Evolutionary conservation across 768 basidiomycete species (phyloP).

Genomic region (Leucosporidium creatinivorum): DNA sequence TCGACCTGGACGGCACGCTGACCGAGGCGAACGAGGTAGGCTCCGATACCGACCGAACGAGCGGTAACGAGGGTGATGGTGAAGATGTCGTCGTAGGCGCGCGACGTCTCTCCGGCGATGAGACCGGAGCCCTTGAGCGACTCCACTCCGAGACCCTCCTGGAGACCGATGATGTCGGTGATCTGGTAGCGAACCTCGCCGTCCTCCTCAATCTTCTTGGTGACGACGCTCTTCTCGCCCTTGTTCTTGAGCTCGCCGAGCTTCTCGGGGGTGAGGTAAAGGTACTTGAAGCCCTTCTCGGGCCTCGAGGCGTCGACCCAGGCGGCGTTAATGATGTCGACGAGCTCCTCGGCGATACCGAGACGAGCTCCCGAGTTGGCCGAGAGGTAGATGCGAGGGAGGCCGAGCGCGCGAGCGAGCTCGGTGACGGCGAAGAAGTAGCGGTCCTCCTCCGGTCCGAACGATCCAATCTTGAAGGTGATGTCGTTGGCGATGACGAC

Average conservation of each 20-base stretch:
- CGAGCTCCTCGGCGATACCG: conserved; percentile 85
- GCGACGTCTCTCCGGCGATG: conserved; percentile 95
- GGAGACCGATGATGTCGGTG: conserved; percentile 92
- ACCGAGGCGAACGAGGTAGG: conserved; percentile 94
- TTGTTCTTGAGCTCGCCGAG: conserved; percentile 82
- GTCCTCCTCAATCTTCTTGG: conserved; percentile 71
- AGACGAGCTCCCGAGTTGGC: conserved; percentile 98
- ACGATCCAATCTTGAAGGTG: conserved; percentile 96
- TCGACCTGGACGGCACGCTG: conserved; percentile 98
- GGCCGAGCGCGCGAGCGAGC: conserved; percentile 76
- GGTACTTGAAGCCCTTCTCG: conserved; percentile 91
- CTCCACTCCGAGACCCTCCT: conserved; percentile 95
- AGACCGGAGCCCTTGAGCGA: conserved; percentile 92
- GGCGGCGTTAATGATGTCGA: conserved; percentile 78
- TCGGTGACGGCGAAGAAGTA: conserved; percentile 94
- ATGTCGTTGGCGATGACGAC: conserved; percentile 97
- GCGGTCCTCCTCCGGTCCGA: conserved; percentile 89
- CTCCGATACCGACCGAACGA: conserved; percentile 97
- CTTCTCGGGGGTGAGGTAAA: conserved; percentile 90
- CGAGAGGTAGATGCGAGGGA: conserved; percentile 94
- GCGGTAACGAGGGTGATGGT: conserved; percentile 98
- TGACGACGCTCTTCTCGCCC: conserved; percentile 66
- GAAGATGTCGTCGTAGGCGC: conserved; percentile 99
- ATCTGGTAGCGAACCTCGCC: conserved; percentile 89
- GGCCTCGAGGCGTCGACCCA: conserved; percentile 77